Evolutionary conservation across 129 eudicot species (phyloP).

Genomic region (Chrysanthemum makinoi): DNA sequence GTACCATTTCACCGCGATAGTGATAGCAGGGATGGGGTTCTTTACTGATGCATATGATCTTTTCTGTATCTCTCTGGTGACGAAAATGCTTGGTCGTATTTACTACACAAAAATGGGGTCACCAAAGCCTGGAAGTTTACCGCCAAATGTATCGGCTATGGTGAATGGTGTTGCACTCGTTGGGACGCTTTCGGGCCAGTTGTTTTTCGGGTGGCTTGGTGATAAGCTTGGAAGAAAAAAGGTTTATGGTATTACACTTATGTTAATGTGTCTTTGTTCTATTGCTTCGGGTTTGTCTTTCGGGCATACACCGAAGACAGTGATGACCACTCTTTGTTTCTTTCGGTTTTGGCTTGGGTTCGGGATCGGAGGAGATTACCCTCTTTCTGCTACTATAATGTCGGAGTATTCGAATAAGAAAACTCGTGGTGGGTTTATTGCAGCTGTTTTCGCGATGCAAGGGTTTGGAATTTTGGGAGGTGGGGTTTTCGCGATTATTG

Average conservation of each 20-base stretch:
- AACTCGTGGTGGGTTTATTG: constrained; percentile 38
- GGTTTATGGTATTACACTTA: constrained; percentile 53
- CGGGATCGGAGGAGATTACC: constrained; percentile 65
- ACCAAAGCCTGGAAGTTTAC: constrained; percentile 51
- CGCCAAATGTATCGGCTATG: constrained; percentile 52
- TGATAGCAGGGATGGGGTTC: constrained; percentile 64
- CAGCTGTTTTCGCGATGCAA: constrained; percentile 49
- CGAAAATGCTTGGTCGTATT: constrained; percentile 54
- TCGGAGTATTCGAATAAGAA: constrained; percentile 46
- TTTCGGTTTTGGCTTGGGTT: constrained; percentile 66
- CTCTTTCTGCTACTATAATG: constrained; percentile 61
- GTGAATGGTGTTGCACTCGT: constrained; percentile 56
- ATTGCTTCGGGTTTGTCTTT: constrained; percentile 57
- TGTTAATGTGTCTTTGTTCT: constrained; percentile 52
- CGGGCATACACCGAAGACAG: constrained; percentile 41
- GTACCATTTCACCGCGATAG: constrained; percentile 63
- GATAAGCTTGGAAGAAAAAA: constrained; percentile 56
- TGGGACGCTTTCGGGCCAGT: constrained; percentile 54
- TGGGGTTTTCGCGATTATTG: constrained; percentile 28
- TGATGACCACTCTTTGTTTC: constrained; percentile 56
- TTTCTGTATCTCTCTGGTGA: constrained; percentile 55
- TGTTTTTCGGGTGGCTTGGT: constrained; percentile 63
- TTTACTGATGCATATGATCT: constrained; percentile 60
- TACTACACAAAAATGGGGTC: constrained; percentile 47
- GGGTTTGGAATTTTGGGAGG: constrained; percentile 41